phyloP scores from a whole-genome alignment of 441 rosid genomes.

The Daphne laureola region DNA sequence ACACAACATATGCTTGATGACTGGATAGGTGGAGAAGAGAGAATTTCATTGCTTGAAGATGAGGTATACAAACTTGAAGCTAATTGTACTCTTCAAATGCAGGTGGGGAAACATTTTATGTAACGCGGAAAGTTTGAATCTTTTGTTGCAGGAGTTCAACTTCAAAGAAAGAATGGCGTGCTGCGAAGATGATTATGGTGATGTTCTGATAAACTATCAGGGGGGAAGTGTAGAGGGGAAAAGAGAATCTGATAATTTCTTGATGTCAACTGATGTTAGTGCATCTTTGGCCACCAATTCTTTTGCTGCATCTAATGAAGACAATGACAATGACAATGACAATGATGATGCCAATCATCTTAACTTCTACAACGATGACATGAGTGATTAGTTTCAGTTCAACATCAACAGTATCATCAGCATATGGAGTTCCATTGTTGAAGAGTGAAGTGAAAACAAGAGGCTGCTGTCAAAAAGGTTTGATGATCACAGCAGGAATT shows the following conservation, averaged over 20 bases:
- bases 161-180: constrained; percentile 26
- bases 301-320: constrained; percentile 25
- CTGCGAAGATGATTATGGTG: constrained; percentile 16
- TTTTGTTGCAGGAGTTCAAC: constrained; percentile 26
- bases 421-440: too few relatives aligned
- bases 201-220: constrained; percentile 21
- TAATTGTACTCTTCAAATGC: not conserved
- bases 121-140: not conserved
- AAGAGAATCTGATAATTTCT: constrained; percentile 16
- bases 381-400: constrained; percentile 21
- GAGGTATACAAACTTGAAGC: constrained; percentile 34
- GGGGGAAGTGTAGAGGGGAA: constrained; percentile 20
- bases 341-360: constrained; percentile 30
- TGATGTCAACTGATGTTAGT: constrained; percentile 13
- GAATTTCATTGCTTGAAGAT: constrained; percentile 29
- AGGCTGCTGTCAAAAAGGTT: too few relatives aligned
- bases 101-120: not conserved
- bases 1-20: constrained; percentile 43
- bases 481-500: too few relatives aligned
- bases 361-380: constrained; percentile 38
- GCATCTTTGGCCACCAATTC: constrained; percentile 19
- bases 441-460: too few relatives aligned
- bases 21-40: constrained; percentile 46
- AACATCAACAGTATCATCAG: constrained; percentile 5
- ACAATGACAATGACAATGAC: constrained; percentile 33